These are phyloP conservation scores for Cicer pinnatifidum DNA, from an alignment of 306 rosid genomes.

Conservation along the genomic window DNA sequence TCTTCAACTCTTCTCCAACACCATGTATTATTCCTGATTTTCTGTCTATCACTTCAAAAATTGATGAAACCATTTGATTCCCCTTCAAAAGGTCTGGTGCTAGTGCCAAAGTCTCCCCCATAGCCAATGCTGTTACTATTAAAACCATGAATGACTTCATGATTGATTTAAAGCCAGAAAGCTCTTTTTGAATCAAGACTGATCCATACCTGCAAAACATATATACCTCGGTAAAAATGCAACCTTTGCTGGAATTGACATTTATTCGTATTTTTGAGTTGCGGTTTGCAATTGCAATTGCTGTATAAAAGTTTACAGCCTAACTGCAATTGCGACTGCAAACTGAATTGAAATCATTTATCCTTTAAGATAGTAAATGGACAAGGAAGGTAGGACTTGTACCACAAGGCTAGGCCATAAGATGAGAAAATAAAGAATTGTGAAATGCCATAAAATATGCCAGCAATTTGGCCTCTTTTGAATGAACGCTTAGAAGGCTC, in stretches of 20 bases:
- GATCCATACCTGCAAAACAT: constrained; percentile 79
- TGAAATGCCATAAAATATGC: constrained; percentile 79
- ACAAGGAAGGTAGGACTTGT: constrained; percentile 38
- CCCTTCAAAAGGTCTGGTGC: constrained; percentile 91
- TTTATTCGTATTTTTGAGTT: no score
- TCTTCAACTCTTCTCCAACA: constrained; percentile 62
- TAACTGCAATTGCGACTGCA: no score
- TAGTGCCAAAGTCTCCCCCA: constrained; percentile 90
- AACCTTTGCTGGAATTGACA: no score
- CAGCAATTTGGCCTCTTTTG: constrained; percentile 86
- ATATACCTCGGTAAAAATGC: background rate
- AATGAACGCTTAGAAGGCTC: constrained; percentile 79
- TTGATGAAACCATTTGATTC: constrained; percentile 87
- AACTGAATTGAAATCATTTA: no score
- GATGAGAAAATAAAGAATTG: constrained; percentile 96
- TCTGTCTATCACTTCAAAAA: constrained; percentile 75
- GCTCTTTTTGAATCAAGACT: constrained; percentile 72
- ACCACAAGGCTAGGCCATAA: constrained; percentile 91
- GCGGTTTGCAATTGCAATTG: no score
- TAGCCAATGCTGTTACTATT: constrained; percentile 86
- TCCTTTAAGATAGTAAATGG: background rate
- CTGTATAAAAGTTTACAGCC: no score
- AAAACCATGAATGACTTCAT: constrained; percentile 89
- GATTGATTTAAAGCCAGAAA: constrained; percentile 75
- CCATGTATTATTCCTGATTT: constrained; percentile 62